A percentile compares a stretch with the other conserved stretches of the same genome.
Evolutionary conservation across 306 rosid genomes (phyloP).

Genomic region (Myrica gale): DNA sequence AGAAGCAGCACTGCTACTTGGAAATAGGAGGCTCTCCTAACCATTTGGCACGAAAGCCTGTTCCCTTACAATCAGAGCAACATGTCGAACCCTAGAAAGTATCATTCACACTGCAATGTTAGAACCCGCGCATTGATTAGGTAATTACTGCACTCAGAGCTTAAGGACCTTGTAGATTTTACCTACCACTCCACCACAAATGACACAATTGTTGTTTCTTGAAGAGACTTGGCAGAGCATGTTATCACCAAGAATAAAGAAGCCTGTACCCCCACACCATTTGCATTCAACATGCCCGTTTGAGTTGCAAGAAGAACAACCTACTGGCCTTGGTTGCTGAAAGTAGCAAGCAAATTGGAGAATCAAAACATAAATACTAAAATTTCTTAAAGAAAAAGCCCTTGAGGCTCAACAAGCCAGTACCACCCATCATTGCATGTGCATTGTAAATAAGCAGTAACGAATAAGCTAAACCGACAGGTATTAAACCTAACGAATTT

Average conservation of each 20-base stretch:
- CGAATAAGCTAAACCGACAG: too few species aligned
- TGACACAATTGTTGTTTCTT: slow-evolving; percentile 71
- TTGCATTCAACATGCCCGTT: slow-evolving; percentile 77
- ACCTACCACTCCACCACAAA: slow-evolving; percentile 79
- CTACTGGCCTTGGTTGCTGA: slow-evolving; percentile 91
- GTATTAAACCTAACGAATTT: too few species aligned
- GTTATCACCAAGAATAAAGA: slow-evolving; percentile 83
- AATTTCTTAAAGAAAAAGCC: slow-evolving; percentile 2
- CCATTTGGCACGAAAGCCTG: slow-evolving; percentile 74
- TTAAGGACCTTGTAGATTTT: slow-evolving; percentile 2
- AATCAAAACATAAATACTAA: slow-evolving; percentile 14
- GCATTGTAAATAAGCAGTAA: background rate
- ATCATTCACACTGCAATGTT: background rate
- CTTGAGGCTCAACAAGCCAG: slow-evolving; percentile 5
- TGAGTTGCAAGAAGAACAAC: slow-evolving; percentile 77
- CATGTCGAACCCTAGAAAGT: slow-evolving; percentile 46
- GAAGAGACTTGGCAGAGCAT: slow-evolving; percentile 99
- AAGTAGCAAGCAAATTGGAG: slow-evolving; percentile 22
- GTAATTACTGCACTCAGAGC: background rate
- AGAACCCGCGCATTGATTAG: background rate
- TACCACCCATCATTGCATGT: background rate
- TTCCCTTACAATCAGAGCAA: slow-evolving; percentile 61
- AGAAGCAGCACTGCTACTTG: slow-evolving; percentile 34
- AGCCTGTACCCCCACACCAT: slow-evolving; percentile 96
- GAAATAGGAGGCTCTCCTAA: slow-evolving; percentile 76